phyloP scores from a whole-genome alignment of 257 asterid species.

The Plantago elongata region DNA sequence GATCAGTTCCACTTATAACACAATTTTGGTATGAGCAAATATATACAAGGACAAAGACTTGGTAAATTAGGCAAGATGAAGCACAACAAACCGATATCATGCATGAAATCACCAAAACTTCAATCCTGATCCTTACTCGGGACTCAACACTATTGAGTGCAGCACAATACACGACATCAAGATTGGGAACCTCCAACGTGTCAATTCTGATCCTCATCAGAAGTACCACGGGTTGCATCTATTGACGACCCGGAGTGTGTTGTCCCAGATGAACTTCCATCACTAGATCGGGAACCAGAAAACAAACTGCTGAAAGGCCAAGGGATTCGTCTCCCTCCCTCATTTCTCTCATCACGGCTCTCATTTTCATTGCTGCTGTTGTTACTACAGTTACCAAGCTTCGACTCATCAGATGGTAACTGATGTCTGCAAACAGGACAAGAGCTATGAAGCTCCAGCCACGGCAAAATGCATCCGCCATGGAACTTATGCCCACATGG shows the following conservation, averaged over 20 bases:
- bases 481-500: slow-evolving; percentile 89
- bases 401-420: slow-evolving; percentile 65
- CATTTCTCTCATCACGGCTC: slow-evolving; percentile 23
- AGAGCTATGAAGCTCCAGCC: slow-evolving; percentile 90
- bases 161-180: slow-evolving; percentile 11
- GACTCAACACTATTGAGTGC: slow-evolving; percentile 22
- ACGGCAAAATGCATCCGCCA: slow-evolving; percentile 60
- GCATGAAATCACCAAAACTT: not conserved
- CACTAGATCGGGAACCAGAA: slow-evolving; percentile 34
- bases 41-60: no score
- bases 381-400: slow-evolving; percentile 28
- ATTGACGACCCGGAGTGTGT: slow-evolving; percentile 24
- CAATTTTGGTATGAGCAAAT: no score
- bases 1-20: no score
- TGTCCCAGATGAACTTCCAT: slow-evolving; percentile 30
- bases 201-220: slow-evolving; percentile 23
- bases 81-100: slow-evolving; percentile 12
- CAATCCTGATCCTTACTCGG: slow-evolving; percentile 26
- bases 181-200: not conserved
- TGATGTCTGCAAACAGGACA: slow-evolving; percentile 81
- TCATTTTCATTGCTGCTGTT: slow-evolving; percentile 20
- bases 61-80: not conserved
- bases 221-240: slow-evolving; percentile 31
- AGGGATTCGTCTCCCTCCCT: slow-evolving; percentile 50
- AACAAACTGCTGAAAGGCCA: slow-evolving; percentile 77